Base-by-base conservation (phyloP, 495 filamentous ascomycete genomes). In the Hypoxylon perforatum region DNA sequence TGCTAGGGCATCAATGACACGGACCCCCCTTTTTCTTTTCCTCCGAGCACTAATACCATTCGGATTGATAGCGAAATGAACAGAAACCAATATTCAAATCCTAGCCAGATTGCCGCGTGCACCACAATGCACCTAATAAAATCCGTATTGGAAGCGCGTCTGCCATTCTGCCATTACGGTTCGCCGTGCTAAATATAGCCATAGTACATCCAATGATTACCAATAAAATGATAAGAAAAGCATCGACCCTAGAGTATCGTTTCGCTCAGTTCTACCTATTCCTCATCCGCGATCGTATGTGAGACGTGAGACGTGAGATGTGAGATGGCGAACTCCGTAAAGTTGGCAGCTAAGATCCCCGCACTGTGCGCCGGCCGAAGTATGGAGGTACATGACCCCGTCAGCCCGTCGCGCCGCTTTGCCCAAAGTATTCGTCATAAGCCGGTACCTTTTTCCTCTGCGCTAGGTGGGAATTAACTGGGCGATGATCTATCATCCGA, bases 301-400 rank as follows among this genome's bases (percentile, higher is more conserved):
- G n/a, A n/a, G n/a, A 45, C 42, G 54, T 54, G 38, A 64, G 47
- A 59, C 49, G 54, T 58, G 55, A 52, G 49, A 54, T 38, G 41
- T 63, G 25, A 49, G 54, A 52, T 59, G 59, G 62, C 47, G 54
- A 54, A 58, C 55, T 65, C 62, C 49, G 57, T 44, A 25, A 61
- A 39, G n/a, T n/a, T n/a, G n/a, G n/a, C n/a, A n/a, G n/a, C n/a
- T n/a, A n/a, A 61, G 30, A 42, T 15, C 3, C 12, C 39, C 39
- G 39, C 39, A 42, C 39, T 42, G 39, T 42, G 39, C n/a, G 4
- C 39, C 39, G 39, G 39, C 39, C 39, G 39, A 42, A 42, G n/a
- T 42, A 15, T 17, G 12, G 14, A 15, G 4, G n/a, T 38, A 38
- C 35, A 38, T 38, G 35, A 11, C 35, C 25, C 25, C 25, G 25